Conservation (phyloP, 768 basidiomycete genomes). For the Lactarius akahatsu region DNA sequence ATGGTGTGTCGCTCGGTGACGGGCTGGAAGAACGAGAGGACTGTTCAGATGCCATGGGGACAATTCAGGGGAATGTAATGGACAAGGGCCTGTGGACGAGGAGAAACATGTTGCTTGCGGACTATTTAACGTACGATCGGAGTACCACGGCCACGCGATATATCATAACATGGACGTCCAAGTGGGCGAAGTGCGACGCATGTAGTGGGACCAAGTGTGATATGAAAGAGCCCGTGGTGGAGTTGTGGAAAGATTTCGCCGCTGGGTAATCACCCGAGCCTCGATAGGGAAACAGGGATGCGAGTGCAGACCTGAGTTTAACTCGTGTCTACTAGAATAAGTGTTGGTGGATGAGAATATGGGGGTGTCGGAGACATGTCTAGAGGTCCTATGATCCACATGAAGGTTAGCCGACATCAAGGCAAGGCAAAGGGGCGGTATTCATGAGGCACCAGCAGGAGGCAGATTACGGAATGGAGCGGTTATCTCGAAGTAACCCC, state of each 20-base stretch:
- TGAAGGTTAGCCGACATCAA: background rate
- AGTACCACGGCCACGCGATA: background rate
- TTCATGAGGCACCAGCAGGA: conserved; percentile 11
- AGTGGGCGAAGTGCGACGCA: conserved; percentile 12
- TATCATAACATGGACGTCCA: background rate
- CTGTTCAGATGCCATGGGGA: background rate
- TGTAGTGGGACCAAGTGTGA: background rate
- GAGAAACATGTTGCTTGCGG: background rate
- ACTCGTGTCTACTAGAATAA: background rate
- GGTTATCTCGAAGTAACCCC: no score
- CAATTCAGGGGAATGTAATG: background rate
- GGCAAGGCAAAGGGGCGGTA: conserved; percentile 17
- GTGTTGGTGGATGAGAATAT: background rate
- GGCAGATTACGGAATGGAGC: conserved; percentile 10
- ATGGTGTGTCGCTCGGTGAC: background rate
- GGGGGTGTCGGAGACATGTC: background rate
- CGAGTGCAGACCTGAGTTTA: background rate
- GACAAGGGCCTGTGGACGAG: background rate
- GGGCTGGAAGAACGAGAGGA: background rate
- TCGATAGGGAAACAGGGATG: background rate
- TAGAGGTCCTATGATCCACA: background rate
- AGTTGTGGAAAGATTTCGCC: background rate
- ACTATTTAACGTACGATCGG: conserved; percentile 13
- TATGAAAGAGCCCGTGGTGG: conserved; percentile 4
- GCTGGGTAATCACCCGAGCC: background rate